phyloP scores from a whole-genome alignment of 306 rosid species.

The Comarum palustre region DNA sequence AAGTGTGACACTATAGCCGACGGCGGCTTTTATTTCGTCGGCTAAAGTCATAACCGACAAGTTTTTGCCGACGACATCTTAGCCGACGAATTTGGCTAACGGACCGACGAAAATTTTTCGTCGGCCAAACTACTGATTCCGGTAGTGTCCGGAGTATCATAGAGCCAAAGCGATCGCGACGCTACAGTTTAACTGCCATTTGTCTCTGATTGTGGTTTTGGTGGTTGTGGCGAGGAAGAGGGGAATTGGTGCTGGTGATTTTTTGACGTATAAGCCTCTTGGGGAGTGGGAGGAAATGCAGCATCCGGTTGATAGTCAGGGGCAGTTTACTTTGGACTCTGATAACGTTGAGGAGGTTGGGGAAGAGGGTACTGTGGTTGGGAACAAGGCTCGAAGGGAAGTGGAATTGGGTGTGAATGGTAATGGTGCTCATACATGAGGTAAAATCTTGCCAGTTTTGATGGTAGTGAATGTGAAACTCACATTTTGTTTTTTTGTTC shows the following conservation, averaged over 20 bases:
- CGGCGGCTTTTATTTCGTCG: too few species aligned
- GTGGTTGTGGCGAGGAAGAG: constrained; percentile 14
- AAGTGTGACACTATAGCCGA: too few species aligned
- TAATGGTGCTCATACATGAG: constrained; percentile 32
- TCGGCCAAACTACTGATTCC: too few species aligned
- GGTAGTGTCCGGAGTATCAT: too few species aligned
- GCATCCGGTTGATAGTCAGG: constrained; percentile 28
- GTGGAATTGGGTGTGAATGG: constrained; percentile 54
- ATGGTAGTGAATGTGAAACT: neutral
- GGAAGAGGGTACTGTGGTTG: constrained; percentile 34
- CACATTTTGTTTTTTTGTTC: neutral
- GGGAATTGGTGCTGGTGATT: constrained; percentile 25
- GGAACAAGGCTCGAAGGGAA: constrained; percentile 28
- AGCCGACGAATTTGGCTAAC: too few species aligned
- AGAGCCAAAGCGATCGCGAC: too few species aligned
- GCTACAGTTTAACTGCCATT: constrained; percentile 91
- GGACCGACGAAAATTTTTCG: too few species aligned
- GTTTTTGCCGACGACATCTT: too few species aligned
- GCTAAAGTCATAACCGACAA: too few species aligned
- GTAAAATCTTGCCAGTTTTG: constrained; percentile 19
- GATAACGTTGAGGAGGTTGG: constrained; percentile 44
- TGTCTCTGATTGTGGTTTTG: constrained; percentile 55
- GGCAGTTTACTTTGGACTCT: constrained; percentile 66
- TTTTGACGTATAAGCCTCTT: constrained; percentile 43
- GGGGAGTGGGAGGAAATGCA: constrained; percentile 56